Base-by-base conservation (phyloP, 1,139 yeast species). In the Saccharomyces hybrid region DNA sequence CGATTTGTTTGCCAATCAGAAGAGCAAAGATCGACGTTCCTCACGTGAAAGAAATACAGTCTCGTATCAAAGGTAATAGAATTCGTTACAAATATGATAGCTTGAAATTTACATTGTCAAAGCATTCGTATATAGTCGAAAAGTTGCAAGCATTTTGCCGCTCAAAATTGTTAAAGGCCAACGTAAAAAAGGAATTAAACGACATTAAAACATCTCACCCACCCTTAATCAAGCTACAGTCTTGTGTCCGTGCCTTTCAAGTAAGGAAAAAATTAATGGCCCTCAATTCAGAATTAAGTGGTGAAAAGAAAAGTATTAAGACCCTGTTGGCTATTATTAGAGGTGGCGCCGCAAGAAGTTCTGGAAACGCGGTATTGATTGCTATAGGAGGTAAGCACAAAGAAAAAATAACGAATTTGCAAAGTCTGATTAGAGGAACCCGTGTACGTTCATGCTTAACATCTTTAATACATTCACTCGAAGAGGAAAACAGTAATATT, bases 71-170 rank as follows among this genome's bases (percentile, higher is more conserved):
- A 54, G 76, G 75, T 12, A 57, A 53, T 4, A 46, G 54, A 1
- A 41, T 63, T 1, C 66, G 77, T 53, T 31, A 49, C 1, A 49
- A 53, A 19, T 24, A 52, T 7, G 55, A 49, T 32, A 52, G 41
- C 48, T 11, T 29, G 12, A 54, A 52, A 14, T 31, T 52, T 3
- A 50, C 53, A 47, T 14, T 56, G 8, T 46, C 54, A 8, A 42
- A 47, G 6, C 41, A 55, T 11, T 58, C 58, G 16, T 21, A 24
- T 21, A 48, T 9, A 5, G 55, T 62, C n/a, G 68, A 57, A 4
- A 56, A 41, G 28, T 28, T 65, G 3, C 76, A 68, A 57, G 59
- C 70, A 16, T 24, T 69, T 1, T 70, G 77, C 27, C 73, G 84
- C 59, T 81, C 80, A 2, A 70, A 9, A 8, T 9, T 50, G 7